Evolutionary conservation across 768 basidiomycete genomes (phyloP).

Genomic region (Cubamyces lactineus): DNA sequence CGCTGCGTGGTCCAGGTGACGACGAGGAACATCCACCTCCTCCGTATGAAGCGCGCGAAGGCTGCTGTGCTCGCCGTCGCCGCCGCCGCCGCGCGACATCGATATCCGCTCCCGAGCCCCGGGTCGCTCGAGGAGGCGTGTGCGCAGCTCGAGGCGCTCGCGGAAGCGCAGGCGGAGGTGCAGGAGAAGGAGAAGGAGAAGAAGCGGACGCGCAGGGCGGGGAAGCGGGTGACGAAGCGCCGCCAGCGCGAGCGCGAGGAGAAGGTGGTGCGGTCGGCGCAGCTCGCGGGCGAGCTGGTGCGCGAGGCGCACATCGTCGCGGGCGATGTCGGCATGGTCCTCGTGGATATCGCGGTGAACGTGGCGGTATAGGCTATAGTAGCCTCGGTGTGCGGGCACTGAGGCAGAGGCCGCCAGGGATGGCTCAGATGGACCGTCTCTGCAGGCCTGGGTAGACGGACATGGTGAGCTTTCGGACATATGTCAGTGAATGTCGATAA

Average conservation of each 20-base stretch:
- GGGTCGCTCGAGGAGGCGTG: neutral
- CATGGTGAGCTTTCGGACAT: no score
- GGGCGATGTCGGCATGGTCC: neutral
- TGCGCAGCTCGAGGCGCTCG: neutral
- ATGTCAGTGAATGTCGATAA: no score
- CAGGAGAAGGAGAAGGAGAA: neutral
- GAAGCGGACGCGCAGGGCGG: neutral
- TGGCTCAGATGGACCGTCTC: no score
- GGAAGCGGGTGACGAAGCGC: conserved; percentile 1
- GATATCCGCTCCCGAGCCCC: neutral
- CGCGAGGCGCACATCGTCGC: neutral
- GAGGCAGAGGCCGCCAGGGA: no score
- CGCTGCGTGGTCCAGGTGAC: neutral
- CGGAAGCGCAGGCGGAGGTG: neutral
- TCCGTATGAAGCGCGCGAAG: no score
- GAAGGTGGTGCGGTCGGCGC: neutral
- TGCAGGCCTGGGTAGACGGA: no score
- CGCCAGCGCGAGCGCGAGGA: conserved; percentile 2
- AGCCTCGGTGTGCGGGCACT: no score
- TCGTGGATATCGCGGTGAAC: neutral
- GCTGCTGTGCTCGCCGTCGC: no score
- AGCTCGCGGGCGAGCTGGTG: neutral
- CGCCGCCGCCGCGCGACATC: no score
- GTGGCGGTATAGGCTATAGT: neutral
- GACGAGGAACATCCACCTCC: no score